Percentiles rank a stretch among this genome's conserved stretches.
Evolutionary conservation across 768 basidiomycete species (phyloP).

Genomic region (Leccinum disarticulatum): DNA sequence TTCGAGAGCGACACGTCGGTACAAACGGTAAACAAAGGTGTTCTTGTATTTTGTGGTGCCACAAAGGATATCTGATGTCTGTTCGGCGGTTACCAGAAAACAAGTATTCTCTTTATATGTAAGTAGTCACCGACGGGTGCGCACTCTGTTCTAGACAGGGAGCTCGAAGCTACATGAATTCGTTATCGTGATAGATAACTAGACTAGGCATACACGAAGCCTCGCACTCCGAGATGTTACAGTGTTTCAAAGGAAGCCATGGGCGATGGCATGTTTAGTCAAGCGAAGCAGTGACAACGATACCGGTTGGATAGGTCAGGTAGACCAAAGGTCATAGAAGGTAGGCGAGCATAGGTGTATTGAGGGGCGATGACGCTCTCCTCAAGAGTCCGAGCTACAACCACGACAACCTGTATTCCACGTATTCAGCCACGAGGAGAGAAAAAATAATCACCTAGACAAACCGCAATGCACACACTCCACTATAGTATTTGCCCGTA

Average conservation of each 20-base stretch:
- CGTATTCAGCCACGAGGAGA: constrained; percentile 11
- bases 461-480: constrained; percentile 97
- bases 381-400: constrained; percentile 83
- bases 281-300: background rate
- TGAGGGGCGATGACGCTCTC: background rate
- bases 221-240: background rate
- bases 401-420: constrained; percentile 72
- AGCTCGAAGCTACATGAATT: background rate
- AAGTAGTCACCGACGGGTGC: background rate
- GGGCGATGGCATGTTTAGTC: background rate
- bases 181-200: background rate
- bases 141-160: background rate
- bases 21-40: constrained; percentile 20
- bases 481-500: constrained; percentile 86
- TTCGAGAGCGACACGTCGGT: constrained; percentile 5
- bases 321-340: background rate
- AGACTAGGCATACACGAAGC: constrained; percentile 2
- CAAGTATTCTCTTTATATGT: constrained; percentile 4
- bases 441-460: constrained; percentile 31
- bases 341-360: background rate
- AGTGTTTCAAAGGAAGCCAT: background rate
- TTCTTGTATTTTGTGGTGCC: constrained; percentile 21
- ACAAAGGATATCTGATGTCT: background rate
- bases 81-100: constrained; percentile 1
- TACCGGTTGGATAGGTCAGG: background rate